These are phyloP conservation scores for Cenchrus purpureus DNA, from an alignment of 176 grass and related monocot genomes.

Conservation along the genomic window DNA sequence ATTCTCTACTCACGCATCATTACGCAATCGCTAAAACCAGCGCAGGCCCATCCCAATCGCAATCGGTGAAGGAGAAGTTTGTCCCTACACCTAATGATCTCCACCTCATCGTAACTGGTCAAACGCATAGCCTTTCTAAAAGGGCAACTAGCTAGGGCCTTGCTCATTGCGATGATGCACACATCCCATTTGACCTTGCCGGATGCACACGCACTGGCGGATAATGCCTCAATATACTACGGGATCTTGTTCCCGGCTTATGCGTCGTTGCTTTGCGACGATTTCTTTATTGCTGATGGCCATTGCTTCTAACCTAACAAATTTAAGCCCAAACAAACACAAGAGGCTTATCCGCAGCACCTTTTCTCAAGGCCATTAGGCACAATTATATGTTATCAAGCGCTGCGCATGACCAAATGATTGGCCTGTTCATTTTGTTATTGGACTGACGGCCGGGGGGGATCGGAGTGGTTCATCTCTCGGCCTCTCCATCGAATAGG, in stretches of 20 bases:
- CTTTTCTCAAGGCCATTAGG: slow-evolving; percentile 48
- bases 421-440: slow-evolving; percentile 45
- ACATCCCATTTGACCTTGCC: slow-evolving; percentile 45
- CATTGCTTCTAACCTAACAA: slow-evolving; percentile 56
- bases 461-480: slow-evolving; percentile 25
- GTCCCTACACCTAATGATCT: slow-evolving; percentile 42
- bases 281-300: slow-evolving; percentile 34
- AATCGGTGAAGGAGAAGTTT: slow-evolving; percentile 30
- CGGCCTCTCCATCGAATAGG: background rate
- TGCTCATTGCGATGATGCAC: slow-evolving; percentile 38
- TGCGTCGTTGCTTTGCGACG: slow-evolving; percentile 35
- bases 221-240: slow-evolving; percentile 39
- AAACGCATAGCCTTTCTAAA: slow-evolving; percentile 52
- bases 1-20: slow-evolving; percentile 41
- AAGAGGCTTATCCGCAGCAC: slow-evolving; percentile 41
- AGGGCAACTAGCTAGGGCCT: slow-evolving; percentile 18
- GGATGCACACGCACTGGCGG: background rate
- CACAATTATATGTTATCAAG: slow-evolving; percentile 44
- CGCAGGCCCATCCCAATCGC: slow-evolving; percentile 32
- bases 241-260: slow-evolving; percentile 41
- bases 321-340: slow-evolving; percentile 47
- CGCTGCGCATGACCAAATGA: slow-evolving; percentile 61
- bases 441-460: slow-evolving; percentile 20
- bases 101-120: slow-evolving; percentile 43
- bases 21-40: slow-evolving; percentile 29